phyloP scores from a whole-genome alignment of 1,284 basidiomycete genomes.

The Caloboletus inedulis region DNA sequence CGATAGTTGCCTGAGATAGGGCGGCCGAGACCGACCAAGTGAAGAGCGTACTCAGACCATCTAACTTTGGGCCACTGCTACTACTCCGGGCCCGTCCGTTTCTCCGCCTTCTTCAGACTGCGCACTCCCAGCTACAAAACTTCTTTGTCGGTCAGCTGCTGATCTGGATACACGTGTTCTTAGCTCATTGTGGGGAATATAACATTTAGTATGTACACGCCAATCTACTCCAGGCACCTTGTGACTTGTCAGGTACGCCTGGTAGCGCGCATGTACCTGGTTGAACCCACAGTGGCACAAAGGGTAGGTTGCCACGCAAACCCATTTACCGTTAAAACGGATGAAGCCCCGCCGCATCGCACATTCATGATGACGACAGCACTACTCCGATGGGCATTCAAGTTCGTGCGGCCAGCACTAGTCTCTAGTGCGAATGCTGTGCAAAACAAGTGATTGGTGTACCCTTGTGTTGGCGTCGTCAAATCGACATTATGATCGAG shows the following conservation, averaged over 20 bases:
- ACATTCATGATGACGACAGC: not conserved
- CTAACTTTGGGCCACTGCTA: slow-evolving; percentile 3
- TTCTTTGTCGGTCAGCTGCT: not conserved
- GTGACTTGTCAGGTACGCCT: slow-evolving; percentile 10
- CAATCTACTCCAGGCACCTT: slow-evolving; percentile 14
- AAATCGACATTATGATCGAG: slow-evolving; percentile 4
- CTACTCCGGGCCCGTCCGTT: not conserved
- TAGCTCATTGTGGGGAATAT: slow-evolving; percentile 29
- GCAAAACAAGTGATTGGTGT: slow-evolving; percentile 1
- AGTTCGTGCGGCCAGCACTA: not conserved
- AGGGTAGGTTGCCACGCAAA: not conserved
- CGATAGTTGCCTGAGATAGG: slow-evolving; percentile 9
- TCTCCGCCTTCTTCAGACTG: not conserved
- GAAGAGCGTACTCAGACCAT: slow-evolving; percentile 8
- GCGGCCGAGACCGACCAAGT: slow-evolving; percentile 7
- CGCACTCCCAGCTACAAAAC: not conserved
- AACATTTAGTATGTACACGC: slow-evolving; percentile 14
- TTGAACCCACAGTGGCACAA: not conserved
- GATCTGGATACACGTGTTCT: slow-evolving; percentile 18
- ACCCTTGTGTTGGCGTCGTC: slow-evolving; percentile 2
- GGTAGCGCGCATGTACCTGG: slow-evolving; percentile 8
- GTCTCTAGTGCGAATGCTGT: slow-evolving; percentile 4
- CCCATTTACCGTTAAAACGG: not conserved
- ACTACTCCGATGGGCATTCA: not conserved
- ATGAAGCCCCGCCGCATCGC: not conserved